phyloP scores from a whole-genome alignment of 2,329 filamentous ascomycete genomes.

The Apiospora saccharicola region DNA sequence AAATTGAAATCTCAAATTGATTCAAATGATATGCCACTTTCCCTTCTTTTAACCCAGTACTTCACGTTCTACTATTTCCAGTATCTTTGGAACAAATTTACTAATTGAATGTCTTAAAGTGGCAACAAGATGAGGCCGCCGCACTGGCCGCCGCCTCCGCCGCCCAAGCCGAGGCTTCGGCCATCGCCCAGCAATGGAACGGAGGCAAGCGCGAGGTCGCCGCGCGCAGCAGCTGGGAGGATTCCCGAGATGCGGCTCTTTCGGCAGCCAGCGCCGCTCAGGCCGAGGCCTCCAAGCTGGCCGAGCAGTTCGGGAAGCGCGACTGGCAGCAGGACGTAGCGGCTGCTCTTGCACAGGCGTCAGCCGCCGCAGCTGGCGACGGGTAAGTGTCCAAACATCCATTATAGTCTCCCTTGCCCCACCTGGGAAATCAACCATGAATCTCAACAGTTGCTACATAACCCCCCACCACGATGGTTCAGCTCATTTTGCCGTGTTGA shows the following conservation, averaged over 20 bases:
- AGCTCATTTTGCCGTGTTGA: not conserved
- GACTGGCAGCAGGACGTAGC: constrained; percentile 27
- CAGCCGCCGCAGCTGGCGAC: constrained; percentile 1
- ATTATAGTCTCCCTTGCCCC: not conserved
- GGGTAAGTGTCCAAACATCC: not conserved
- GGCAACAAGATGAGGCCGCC: constrained; percentile 28
- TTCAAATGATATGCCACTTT: not conserved
- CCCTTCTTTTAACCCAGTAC: no score
- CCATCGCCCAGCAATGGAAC: constrained; percentile 28
- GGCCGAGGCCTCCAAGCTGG: constrained; percentile 31
- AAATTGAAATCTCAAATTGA: not conserved
- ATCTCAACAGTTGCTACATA: not conserved
- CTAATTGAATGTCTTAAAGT: not conserved
- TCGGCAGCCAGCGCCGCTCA: constrained; percentile 30
- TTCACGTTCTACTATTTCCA: no score
- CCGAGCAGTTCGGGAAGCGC: constrained; percentile 27
- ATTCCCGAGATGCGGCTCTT: constrained; percentile 29
- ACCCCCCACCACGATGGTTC: not conserved
- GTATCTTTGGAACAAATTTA: no score
- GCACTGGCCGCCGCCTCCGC: constrained; percentile 30
- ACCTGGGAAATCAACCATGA: not conserved
- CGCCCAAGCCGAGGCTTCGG: constrained; percentile 29
- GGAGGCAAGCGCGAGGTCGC: constrained; percentile 22
- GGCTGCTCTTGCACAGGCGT: constrained; percentile 27
- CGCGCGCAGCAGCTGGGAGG: constrained; percentile 20